Conservation (phyloP, 139 green algal species). For the Deuterostichococcus epilithicus region DNA sequence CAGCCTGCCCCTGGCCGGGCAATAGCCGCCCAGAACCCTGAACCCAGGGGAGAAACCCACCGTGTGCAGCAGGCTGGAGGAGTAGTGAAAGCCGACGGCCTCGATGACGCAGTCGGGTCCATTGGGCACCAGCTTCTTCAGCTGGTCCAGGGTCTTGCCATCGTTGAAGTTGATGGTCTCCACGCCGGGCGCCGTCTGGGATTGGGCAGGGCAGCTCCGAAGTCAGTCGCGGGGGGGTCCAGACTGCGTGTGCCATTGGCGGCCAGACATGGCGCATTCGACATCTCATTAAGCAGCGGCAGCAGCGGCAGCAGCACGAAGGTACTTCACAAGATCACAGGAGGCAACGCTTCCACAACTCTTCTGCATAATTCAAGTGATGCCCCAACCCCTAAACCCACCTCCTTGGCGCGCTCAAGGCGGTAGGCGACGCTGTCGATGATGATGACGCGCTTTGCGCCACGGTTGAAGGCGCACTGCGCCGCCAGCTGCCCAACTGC, state of each 20-base stretch:
- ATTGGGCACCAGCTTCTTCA: slow-evolving; percentile 30
- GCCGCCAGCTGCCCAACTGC: slow-evolving; percentile 70
- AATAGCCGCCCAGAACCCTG: too few species aligned
- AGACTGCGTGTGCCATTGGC: neutral
- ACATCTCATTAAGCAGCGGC: too few species aligned
- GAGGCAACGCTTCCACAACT: too few species aligned
- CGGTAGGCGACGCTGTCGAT: slow-evolving; percentile 58
- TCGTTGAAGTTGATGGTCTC: slow-evolving; percentile 59
- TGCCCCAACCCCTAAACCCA: slow-evolving; percentile 1
- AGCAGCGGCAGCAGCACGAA: too few species aligned
- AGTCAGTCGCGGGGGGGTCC: neutral
- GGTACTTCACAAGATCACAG: too few species aligned
- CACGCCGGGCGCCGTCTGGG: slow-evolving; percentile 21
- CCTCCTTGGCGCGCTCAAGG: slow-evolving; percentile 42
- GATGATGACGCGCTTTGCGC: slow-evolving; percentile 52
- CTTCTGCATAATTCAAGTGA: too few species aligned
- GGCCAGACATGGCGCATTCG: too few species aligned
- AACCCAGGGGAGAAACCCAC: too few species aligned
- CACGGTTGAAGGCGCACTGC: slow-evolving; percentile 43
- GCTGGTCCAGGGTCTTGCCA: slow-evolving; percentile 21
- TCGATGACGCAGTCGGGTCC: slow-evolving; percentile 69
- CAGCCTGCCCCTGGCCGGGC: too few species aligned
- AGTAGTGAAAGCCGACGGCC: slow-evolving; percentile 72
- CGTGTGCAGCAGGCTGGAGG: slow-evolving; percentile 40
- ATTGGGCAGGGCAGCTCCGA: too few species aligned